Evolutionary conservation across 306 rosid genomes (phyloP), one percentile per base, ranked within the genome.

Genomic region (Cucumis melo): DNA sequence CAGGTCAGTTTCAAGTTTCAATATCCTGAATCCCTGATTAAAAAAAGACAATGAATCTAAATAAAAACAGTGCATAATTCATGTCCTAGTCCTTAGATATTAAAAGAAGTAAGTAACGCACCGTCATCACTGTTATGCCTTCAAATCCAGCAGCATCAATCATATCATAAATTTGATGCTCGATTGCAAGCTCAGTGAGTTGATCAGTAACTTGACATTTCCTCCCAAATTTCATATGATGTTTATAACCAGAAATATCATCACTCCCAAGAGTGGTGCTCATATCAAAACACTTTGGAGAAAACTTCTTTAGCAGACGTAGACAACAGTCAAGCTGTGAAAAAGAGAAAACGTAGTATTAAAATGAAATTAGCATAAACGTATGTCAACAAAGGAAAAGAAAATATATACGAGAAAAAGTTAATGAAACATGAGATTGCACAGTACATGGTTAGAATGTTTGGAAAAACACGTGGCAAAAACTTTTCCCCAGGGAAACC

Each of bases 151-250:
- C 83, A 64, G 91, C 84, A 76, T 92, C 92, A 76, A 92, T 87
- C 80, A 90, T 79, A 77, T 92, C 90, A 81, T 84, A 85, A 67
- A 92, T 86, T 82, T 89, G 92, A 78, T 82, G 87, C 82, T 92
- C 94, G 66, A 90, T 81, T 0, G 94, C 94, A 78, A 92, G 92
- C 75, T 92, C 98, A 56, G 89, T 89, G 64, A 89, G 87, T 83
- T 89, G 98, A 72, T 88, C 87, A 17, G 76, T 82, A 80, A 82
- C 71, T 84, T 87, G 86, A 81, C 73, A 76, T 76, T 77, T 76
- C 83, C 81, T 87, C 67, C 86, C 87, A 16, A 78, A 84, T 79
- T 83, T 86, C 80, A 84, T 73, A 23, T 71, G 80, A 56, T 77
- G 81, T 53, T 86, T 88, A 78, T 86, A 79, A 58, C 66, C 83